phyloP scores from a whole-genome alignment of 331 rosid species.

The Cydonia oblonga region DNA sequence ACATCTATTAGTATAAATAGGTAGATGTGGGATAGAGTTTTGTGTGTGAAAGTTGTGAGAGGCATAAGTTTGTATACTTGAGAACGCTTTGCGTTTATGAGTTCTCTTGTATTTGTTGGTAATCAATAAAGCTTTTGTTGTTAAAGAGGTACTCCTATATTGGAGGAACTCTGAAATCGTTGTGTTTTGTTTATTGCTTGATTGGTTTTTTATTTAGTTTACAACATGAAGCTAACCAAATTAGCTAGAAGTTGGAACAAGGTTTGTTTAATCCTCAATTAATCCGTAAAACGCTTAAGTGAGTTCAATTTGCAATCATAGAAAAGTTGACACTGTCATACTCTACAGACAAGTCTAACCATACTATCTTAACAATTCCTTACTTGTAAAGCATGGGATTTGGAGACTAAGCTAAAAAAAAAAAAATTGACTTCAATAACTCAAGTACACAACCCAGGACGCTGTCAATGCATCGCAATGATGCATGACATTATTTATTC shows the following conservation, averaged over 20 bases:
- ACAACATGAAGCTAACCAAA: not conserved
- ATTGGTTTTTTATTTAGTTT: too few relatives aligned
- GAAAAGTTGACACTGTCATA: not conserved
- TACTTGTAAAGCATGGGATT: not conserved
- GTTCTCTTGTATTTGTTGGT: too few relatives aligned
- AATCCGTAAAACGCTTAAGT: not conserved
- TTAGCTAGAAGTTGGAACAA: not conserved
- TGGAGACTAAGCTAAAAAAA: not conserved
- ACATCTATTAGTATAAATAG: too few relatives aligned
- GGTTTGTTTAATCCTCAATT: not conserved
- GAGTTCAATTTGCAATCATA: not conserved
- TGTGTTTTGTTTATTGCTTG: too few relatives aligned
- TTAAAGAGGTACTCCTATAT: too few relatives aligned
- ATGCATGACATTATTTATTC: not conserved
- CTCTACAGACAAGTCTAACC: not conserved
- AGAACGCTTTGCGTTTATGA: too few relatives aligned
- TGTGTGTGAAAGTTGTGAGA: too few relatives aligned
- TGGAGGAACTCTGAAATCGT: too few relatives aligned
- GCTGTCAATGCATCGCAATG: not conserved
- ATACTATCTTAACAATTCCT: not conserved
- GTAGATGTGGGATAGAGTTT: too few relatives aligned
- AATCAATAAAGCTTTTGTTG: too few relatives aligned
- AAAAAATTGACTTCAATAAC: not conserved
- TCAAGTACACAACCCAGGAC: not conserved
- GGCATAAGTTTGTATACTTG: too few relatives aligned